Conservation (phyloP, 2,329 filamentous ascomycete genomes). For the Exophiala aquamarina region DNA sequence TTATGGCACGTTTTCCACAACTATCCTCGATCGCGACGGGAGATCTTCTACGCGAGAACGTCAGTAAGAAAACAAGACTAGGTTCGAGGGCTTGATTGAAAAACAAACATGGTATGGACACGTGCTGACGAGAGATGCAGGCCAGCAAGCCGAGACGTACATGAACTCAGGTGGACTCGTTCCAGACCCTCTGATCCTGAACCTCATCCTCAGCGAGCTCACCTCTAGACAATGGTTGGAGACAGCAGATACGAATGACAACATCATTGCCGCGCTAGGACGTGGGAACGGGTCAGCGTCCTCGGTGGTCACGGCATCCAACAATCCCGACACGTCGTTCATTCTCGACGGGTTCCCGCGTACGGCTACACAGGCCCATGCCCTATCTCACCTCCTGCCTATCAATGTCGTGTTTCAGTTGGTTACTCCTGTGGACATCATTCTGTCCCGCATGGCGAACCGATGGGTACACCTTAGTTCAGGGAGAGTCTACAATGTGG, state of each 20-base stretch:
- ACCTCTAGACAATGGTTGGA: conserved; percentile 79
- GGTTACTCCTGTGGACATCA: conserved; percentile 79
- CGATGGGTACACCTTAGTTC: conserved; percentile 93
- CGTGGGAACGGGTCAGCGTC: conserved; percentile 43
- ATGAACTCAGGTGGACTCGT: conserved; percentile 91
- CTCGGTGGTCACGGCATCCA: conserved; percentile 38
- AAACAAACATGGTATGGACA: neutral
- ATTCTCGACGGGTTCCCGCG: conserved; percentile 96
- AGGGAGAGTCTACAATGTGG: conserved; percentile 91
- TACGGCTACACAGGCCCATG: conserved; percentile 74
- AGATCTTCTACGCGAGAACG: conserved; percentile 88
- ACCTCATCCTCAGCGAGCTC: conserved; percentile 88
- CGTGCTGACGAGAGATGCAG: conserved; percentile 48
- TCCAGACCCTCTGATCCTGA: conserved; percentile 84
- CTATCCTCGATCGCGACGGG: conserved; percentile 90
- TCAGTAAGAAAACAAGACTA: conserved; percentile 80
- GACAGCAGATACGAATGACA: conserved; percentile 37
- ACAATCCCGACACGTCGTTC: conserved; percentile 80
- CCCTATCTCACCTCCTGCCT: conserved; percentile 79
- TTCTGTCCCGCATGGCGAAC: conserved; percentile 84
- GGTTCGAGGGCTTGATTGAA: conserved; percentile 53
- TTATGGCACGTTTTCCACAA: conserved; percentile 84
- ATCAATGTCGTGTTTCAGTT: conserved; percentile 92
- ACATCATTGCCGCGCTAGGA: conserved; percentile 35
- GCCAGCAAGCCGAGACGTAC: conserved; percentile 83